Conservation (phyloP, 192 early-diverging fungal genomes). For the Linnemannia schmuckeri region DNA sequence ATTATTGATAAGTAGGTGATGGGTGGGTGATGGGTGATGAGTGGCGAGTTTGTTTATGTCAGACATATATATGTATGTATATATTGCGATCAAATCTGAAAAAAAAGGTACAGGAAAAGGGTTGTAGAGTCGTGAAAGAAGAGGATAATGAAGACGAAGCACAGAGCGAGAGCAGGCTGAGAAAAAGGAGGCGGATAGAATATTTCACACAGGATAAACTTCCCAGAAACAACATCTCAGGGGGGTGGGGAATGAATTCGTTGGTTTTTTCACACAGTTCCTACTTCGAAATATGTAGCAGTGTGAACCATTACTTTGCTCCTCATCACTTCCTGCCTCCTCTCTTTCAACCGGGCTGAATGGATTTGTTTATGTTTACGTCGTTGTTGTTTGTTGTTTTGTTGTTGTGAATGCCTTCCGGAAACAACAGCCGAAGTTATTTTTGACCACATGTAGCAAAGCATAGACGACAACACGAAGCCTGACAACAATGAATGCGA, state of each 20-base stretch:
- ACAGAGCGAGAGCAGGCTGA: too few species aligned
- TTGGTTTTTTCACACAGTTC: background rate
- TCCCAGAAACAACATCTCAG: background rate
- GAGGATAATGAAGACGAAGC: too few species aligned
- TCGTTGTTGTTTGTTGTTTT: background rate
- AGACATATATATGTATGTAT: background rate
- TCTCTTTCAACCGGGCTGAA: background rate
- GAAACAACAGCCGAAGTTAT: background rate
- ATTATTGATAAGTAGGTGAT: background rate
- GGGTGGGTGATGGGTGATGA: background rate
- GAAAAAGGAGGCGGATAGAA: too few species aligned
- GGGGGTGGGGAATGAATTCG: background rate
- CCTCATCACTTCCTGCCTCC: background rate
- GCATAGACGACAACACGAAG: background rate
- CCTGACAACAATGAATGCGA: background rate
- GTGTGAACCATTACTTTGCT: background rate
- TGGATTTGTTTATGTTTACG: background rate
- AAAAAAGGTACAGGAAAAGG: too few species aligned
- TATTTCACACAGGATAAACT: background rate
- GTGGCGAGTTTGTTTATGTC: background rate
- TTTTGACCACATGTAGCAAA: background rate
- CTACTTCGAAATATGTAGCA: background rate
- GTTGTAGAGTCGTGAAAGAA: too few species aligned
- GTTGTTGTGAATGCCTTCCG: background rate
- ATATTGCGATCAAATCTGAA: too few species aligned